Evolutionary conservation across 2,329 filamentous ascomycete genomes (phyloP), one percentile per base, ranked within the genome.

Genomic region (Fusarium humuli): DNA sequence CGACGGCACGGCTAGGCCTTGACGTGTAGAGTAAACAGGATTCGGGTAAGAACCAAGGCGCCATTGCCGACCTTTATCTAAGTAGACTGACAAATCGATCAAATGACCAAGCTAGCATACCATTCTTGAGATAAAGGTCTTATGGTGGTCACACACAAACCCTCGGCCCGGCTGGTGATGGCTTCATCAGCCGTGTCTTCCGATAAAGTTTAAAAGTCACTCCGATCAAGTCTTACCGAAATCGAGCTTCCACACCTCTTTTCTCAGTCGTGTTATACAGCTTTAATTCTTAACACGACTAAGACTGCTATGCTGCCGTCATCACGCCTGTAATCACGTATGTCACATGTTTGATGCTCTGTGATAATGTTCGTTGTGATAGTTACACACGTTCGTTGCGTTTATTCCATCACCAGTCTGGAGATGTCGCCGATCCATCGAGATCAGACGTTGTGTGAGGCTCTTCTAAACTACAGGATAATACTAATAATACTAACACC

Each of bases 401-500:
- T 55, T 52, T 58, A 22, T 30, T 46, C 30, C 37, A 27, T 52
- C 18, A 10, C 47, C 41, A 32, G 29, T 23, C 30, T 16, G 46
- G 23, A 20, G 12, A 27, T 46, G 27, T 25, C 22, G 20, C 20
- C 30, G 30, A 22, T 18, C 46, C 32, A 25, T 49, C 12, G 14
- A 52, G 30, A 41, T 27, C 34, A 41, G n/a, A 46, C 23, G 25
- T 27, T 16, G 29, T 55, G 30, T 40, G 57, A 50, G 48, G 57
- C 46, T 61, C 64, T 65, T 45, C 46, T 61, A 48, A 71, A 34
- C 37, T 69, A 57, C 56, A 65, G 18, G 62, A 50, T 47, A 59
- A 61, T 53, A 58, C 27, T 44, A 52, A 61, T 44, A 52, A 61
- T n/a, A 67, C 40, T 29, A 57, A 65, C 25, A 57, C 13, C 22